A percentile compares a stretch with the other conserved stretches of the same genome.
phyloP scores from a whole-genome alignment of 805 yeast genomes.

The Yarrowia porcina region DNA sequence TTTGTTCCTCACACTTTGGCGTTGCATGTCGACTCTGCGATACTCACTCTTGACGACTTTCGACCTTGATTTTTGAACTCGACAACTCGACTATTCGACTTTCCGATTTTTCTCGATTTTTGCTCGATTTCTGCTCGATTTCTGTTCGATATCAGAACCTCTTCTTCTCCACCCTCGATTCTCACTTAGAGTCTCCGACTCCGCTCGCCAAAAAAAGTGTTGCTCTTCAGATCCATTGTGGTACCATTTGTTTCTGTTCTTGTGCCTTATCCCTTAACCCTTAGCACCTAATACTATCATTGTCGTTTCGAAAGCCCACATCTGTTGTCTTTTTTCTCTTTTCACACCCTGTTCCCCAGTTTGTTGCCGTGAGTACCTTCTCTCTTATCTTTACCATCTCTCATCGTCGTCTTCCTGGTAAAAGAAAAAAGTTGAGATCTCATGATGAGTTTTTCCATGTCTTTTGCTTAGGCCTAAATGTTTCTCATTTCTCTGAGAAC shows the following conservation, averaged over 20 bases:
- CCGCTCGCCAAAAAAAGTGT: no score
- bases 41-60: no score
- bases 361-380: neutral
- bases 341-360: neutral
- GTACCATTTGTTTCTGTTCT: neutral
- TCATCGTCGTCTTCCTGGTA: neutral
- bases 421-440: neutral
- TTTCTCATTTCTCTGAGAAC: no score
- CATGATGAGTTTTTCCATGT: neutral
- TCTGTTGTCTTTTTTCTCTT: neutral
- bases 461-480: no score
- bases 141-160: no score
- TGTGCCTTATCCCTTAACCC: neutral
- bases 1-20: neutral
- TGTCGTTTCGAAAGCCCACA: neutral
- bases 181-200: no score
- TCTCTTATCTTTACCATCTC: neutral
- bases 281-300: conserved; percentile 14
- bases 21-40: neutral
- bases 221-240: no score
- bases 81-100: no score
- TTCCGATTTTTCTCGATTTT: no score
- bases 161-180: no score
- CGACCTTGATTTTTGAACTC: no score
- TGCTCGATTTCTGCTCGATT: no score